Evolutionary conservation across 176 grass and related monocot species (phyloP).

Genomic region (Microstegium vimineum): DNA sequence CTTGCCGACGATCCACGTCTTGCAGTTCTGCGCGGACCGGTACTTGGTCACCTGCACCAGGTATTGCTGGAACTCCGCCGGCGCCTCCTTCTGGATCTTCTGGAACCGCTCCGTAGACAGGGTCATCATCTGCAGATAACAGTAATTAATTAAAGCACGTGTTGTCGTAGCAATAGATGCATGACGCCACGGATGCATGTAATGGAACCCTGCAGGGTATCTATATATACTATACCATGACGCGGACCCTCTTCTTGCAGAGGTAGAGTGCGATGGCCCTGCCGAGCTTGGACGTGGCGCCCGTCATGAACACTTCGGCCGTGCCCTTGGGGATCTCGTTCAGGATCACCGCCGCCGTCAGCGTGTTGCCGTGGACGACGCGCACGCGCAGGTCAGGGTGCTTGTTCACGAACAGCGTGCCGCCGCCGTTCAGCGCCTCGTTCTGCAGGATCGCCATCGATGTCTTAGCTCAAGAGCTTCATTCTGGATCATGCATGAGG

Average conservation of each 20-base stretch:
- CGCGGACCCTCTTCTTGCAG: conserved; percentile 55
- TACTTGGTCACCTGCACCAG: conserved; percentile 81
- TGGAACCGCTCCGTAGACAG: conserved; percentile 55
- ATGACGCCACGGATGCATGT: too few species aligned
- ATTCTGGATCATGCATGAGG: not conserved
- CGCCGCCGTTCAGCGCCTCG: conserved; percentile 84
- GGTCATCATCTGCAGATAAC: conserved; percentile 71
- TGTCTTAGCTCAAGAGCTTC: not conserved
- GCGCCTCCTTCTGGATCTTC: conserved; percentile 56
- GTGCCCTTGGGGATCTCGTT: conserved; percentile 68
- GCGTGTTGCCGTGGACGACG: conserved; percentile 90
- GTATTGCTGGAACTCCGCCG: conserved; percentile 40
- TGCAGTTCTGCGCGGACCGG: conserved; percentile 46
- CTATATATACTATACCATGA: too few species aligned
- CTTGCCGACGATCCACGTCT: conserved; percentile 91
- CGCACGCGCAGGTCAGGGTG: conserved; percentile 72
- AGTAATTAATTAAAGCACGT: too few species aligned
- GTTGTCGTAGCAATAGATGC: too few species aligned
- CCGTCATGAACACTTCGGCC: conserved; percentile 78
- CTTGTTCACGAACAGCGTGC: conserved; percentile 87
- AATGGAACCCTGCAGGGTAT: too few species aligned
- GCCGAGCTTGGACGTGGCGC: conserved; percentile 93
- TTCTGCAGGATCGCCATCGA: conserved; percentile 39
- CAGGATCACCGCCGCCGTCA: conserved; percentile 85
- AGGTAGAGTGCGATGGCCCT: conserved; percentile 80